Evolutionary conservation across 192 early-diverging fungal genomes (phyloP), one percentile per base, ranked within the genome.

Genomic region (Diversispora epigaea): DNA sequence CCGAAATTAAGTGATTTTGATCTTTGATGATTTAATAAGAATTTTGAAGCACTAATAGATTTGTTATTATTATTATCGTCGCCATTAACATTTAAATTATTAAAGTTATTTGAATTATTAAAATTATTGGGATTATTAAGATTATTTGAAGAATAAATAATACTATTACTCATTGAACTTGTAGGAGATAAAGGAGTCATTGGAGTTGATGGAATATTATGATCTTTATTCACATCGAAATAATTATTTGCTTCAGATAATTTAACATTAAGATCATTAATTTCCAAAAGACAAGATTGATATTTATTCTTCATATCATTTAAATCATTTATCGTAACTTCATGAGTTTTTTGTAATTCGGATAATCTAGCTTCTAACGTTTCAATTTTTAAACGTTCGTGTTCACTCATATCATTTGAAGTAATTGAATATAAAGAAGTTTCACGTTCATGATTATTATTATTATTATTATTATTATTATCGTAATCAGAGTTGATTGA

Each of bases 271-370:
- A 75, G 22, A 1, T 65, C 73, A 41, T 75, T 4, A 65, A 65
- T 75, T 62, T 75, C 73, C 6, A 9, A n/a, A 52, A 75, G 11
- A 75, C 73, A 65, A 52, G 39, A 32, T 41, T 63, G 22, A 65
- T 75, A 65, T 65, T 75, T 75, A n/a, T 17, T 19, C 43, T 65
- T 75, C 44, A 75, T 47, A 11, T 75, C 73, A 14, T 32, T 32
- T 21, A 75, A 65, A 7, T 63, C 62, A 21, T 54, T 3, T 10
- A 75, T 10, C 11, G 49, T 65, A 15, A 54, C 43, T 65, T 65
- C 47, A 45, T 75, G 73, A 7, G 41, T 52, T 65, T 75, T 47
- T 22, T 65, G 73, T 56, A 75, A 55, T 41, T 49, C 61, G 19
- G 46, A 40, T 19, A 75, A 39, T 22, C 43, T 75, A 19, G 47